phyloP scores from a whole-genome alignment of 495 filamentous ascomycete species.

The Hyaloscypha variabilis region DNA sequence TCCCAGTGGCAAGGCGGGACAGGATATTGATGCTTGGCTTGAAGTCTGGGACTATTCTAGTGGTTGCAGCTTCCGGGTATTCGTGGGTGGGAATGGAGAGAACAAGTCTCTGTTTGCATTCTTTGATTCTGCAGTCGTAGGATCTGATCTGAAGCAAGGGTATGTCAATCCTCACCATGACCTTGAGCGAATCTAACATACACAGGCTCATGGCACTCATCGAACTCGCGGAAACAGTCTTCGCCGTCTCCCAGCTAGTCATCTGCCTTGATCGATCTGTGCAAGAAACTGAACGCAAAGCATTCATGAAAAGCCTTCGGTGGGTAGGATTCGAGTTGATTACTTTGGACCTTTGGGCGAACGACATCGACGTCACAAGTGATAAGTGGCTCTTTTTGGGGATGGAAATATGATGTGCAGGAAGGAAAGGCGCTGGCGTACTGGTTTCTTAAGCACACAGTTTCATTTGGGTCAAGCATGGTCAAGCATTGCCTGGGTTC shows the following conservation, averaged over 20 bases:
- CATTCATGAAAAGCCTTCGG: constrained; percentile 76
- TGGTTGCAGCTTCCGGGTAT: constrained; percentile 81
- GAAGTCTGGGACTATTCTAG: constrained; percentile 91
- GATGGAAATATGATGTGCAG: constrained; percentile 66
- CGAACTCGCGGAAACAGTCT: constrained; percentile 74
- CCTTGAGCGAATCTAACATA: constrained; percentile 25
- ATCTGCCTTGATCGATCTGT: constrained; percentile 75
- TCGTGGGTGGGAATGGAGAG: constrained; percentile 65
- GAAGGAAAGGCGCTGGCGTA: constrained; percentile 7
- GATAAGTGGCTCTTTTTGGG: constrained; percentile 81
- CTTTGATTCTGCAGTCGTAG: constrained; percentile 70
- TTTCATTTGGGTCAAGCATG: background rate
- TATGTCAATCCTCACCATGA: constrained; percentile 53
- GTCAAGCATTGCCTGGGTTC: constrained; percentile 12
- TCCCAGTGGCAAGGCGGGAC: constrained; percentile 13
- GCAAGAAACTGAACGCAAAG: constrained; percentile 57
- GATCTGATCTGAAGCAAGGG: constrained; percentile 84
- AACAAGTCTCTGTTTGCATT: constrained; percentile 85
- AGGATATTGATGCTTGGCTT: constrained; percentile 53
- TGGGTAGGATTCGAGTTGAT: constrained; percentile 91
- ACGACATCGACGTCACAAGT: constrained; percentile 60
- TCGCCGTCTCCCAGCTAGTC: constrained; percentile 76
- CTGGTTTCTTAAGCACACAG: background rate
- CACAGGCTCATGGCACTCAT: constrained; percentile 85
- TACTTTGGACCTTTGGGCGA: constrained; percentile 73